A percentile compares a stretch with the other conserved stretches of the same genome.
Evolutionary conservation across 2,329 filamentous ascomycete species (phyloP).

Genomic region (Sclerotinia trifoliorum): DNA sequence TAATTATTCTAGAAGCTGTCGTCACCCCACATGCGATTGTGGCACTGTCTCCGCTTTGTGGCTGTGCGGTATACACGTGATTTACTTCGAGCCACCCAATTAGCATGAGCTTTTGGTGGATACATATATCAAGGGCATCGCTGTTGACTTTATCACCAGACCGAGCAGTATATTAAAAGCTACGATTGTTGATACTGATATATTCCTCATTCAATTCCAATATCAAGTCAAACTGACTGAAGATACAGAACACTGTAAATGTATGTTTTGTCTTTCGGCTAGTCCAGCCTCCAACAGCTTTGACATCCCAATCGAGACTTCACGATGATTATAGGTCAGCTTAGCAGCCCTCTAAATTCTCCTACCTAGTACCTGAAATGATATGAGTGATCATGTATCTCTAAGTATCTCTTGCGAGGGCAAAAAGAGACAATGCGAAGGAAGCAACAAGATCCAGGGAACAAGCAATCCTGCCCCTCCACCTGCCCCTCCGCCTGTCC

Average conservation of each 20-base stretch:
- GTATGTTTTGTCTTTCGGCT: neutral
- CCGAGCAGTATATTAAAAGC: neutral
- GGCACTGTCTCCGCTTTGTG: slow-evolving; percentile 12
- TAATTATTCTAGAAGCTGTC: slow-evolving; percentile 10
- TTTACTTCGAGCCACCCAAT: neutral
- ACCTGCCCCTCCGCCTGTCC: neutral
- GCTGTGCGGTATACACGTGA: neutral
- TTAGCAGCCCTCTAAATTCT: neutral
- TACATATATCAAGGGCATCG: neutral
- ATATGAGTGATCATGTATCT: neutral
- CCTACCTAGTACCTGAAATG: neutral
- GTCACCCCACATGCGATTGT: slow-evolving; percentile 14
- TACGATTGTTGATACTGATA: neutral
- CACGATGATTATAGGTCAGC: neutral
- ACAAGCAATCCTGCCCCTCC: neutral
- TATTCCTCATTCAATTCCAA: neutral
- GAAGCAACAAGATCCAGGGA: neutral
- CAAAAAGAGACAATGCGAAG: neutral
- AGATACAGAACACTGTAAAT: neutral
- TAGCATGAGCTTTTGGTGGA: neutral
- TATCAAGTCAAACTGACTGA: neutral
- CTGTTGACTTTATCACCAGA: neutral
- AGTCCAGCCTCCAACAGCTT: neutral
- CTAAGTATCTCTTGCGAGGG: neutral
- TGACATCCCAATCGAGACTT: neutral